Conservation (phyloP, 2,329 filamentous ascomycete species). For the Lasiodiplodia citricola region DNA sequence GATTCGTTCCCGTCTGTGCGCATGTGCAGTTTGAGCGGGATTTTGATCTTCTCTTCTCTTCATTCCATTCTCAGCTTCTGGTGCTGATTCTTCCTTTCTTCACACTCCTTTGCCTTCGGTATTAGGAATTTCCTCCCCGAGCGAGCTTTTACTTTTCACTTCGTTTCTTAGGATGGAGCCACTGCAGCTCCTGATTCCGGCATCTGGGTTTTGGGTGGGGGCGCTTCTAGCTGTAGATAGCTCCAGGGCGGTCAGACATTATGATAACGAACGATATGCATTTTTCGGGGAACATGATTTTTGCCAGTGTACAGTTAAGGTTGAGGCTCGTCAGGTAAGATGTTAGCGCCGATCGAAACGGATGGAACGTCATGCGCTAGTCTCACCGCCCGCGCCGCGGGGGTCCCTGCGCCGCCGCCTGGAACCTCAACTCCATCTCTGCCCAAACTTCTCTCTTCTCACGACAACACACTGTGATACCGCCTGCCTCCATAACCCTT, state of each 20-base stretch:
- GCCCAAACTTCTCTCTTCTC: not conserved
- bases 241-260: slow-evolving; percentile 7
- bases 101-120: slow-evolving; percentile 4
- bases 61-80: not conserved
- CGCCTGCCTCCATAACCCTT: not conserved
- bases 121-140: not conserved
- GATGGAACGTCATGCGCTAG: slow-evolving; percentile 8
- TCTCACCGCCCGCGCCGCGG: not conserved
- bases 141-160: slow-evolving; percentile 1
- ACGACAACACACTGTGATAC: not conserved
- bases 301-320: not conserved
- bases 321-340: slow-evolving; percentile 1
- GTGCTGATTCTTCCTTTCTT: not conserved
- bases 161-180: slow-evolving; percentile 12
- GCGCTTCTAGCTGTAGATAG: slow-evolving; percentile 20
- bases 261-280: slow-evolving; percentile 17
- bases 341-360: not conserved
- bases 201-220: slow-evolving; percentile 19
- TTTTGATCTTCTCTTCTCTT: slow-evolving; percentile 15
- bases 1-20: not conserved
- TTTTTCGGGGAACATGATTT: slow-evolving; percentile 1
- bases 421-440: slow-evolving; percentile 1
- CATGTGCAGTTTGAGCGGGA: not conserved
- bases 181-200: slow-evolving; percentile 20
- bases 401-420: not conserved